Evolutionary conservation across 2,329 filamentous ascomycete species (phyloP), one percentile per base, ranked within the genome.

Genomic region (Sporothrix globosa): DNA sequence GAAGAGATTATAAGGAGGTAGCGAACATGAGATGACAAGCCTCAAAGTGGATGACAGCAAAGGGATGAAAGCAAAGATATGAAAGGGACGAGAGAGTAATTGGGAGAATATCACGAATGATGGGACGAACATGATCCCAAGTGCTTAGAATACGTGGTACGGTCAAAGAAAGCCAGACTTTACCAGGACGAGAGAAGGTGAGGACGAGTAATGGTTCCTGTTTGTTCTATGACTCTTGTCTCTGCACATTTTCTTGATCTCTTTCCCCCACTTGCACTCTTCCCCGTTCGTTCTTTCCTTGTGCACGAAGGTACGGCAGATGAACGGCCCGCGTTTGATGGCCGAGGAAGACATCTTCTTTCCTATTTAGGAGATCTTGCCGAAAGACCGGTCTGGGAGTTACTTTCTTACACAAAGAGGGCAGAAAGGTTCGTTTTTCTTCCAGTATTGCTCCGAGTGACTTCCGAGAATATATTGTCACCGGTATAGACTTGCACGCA

Each of bases 281-380:
- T 9, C 19, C 56, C 34, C n/a, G 9, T 10, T 21, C 34, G 30
- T 34, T 13, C 56, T 61, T 44, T 44, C 34, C 17, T 27, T 54
- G 11, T 39, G n/a, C 50, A 44, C 21, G 10, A 41, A 21, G 6
- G 39, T n/a, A 39, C 56, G 56, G 34, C 56, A 61, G n/a, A 61
- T 61, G 34, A n/a, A 14, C 56, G 34, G 56, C 34, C 56, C 56
- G 56, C 34, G 56, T 61, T 61, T 61, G 56, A 61, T 61, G n/a
- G 19, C 30, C 56, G 56, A 61, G 54, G 54, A n/a, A 39, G 56
- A 24, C 34, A 61, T n/a, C 10, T 24, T 41, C 34, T 27, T 61
- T 61, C 56, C 56, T 44, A 41, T 61, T 44, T 61, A 39, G 56
- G 56, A 61, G 34, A 19, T 44, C 34, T n/a, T 61, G 56, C 56